Conservation (phyloP, 2,329 filamentous ascomycete genomes). For the Fusarium setosum region DNA sequence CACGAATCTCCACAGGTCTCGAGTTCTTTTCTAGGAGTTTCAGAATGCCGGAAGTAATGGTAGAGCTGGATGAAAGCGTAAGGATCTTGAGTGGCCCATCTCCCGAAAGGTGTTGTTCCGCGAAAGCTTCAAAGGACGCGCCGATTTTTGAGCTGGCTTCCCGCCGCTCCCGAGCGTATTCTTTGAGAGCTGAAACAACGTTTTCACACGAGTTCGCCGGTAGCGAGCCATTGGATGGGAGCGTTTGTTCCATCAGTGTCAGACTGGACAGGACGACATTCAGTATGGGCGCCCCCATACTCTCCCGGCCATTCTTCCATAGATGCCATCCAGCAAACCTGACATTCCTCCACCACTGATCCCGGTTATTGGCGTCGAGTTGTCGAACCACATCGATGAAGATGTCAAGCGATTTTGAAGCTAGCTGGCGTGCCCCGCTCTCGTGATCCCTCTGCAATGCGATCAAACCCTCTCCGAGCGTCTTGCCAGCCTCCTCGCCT, state of each 20-base stretch:
- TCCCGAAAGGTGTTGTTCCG: constrained; percentile 40
- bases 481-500: constrained; percentile 55
- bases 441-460: constrained; percentile 65
- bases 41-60: constrained; percentile 63
- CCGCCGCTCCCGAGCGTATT: constrained; percentile 33
- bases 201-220: constrained; percentile 17
- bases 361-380: constrained; percentile 42
- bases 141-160: constrained; percentile 47
- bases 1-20: constrained; percentile 62
- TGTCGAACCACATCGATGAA: constrained; percentile 59
- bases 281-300: constrained; percentile 72
- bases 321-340: constrained; percentile 71
- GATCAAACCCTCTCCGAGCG: constrained; percentile 59
- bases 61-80: constrained; percentile 73
- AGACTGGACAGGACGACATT: constrained; percentile 61
- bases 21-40: constrained; percentile 50
- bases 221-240: constrained; percentile 22
- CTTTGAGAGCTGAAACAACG: constrained; percentile 32
- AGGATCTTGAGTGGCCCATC: constrained; percentile 58
- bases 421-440: constrained; percentile 70
- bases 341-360: constrained; percentile 66
- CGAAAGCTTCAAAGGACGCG: constrained; percentile 48
- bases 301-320: constrained; percentile 73
- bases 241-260: constrained; percentile 49
- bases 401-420: constrained; percentile 61